Conservation (phyloP, 2,329 filamentous ascomycete species). For the Aspergillus arachidicola region DNA sequence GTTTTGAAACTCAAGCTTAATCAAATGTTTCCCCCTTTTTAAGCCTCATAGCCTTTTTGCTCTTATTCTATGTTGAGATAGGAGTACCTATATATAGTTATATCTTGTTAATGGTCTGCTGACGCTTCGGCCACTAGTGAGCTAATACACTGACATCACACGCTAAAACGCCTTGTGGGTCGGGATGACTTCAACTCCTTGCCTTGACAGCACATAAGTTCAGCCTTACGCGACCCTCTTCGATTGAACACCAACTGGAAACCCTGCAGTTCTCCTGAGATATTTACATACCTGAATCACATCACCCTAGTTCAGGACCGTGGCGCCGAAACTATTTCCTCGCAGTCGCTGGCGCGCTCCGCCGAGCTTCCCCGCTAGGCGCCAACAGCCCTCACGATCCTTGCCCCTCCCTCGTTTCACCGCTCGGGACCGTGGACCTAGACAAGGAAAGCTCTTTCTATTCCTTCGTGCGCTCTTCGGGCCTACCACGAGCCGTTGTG, state of each 20-base stretch:
- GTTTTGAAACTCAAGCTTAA: background rate
- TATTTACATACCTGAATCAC: background rate
- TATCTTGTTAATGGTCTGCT: background rate
- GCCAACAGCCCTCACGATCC: constrained; percentile 16
- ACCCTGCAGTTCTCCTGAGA: background rate
- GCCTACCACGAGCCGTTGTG: constrained; percentile 64
- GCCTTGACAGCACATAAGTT: background rate
- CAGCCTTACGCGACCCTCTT: background rate
- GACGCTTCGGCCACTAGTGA: background rate
- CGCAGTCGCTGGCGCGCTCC: constrained; percentile 25
- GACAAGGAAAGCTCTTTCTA: constrained; percentile 40
- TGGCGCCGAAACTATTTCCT: constrained; percentile 29
- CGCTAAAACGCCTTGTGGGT: background rate
- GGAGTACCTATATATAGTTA: background rate
- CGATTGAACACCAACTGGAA: background rate
- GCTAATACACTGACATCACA: background rate
- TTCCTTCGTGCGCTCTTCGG: constrained; percentile 65
- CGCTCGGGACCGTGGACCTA: constrained; percentile 19
- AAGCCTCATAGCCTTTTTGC: background rate
- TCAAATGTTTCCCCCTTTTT: background rate
- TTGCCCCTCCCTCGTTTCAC: constrained; percentile 19
- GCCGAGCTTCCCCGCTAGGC: constrained; percentile 20
- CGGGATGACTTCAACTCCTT: background rate
- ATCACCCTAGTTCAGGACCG: constrained; percentile 7
- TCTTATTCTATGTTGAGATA: background rate